Percentiles rank a stretch among this genome's conserved stretches.
Evolutionary conservation across 2,329 filamentous ascomycete genomes (phyloP).

Genomic region (Cadophora malorum): DNA sequence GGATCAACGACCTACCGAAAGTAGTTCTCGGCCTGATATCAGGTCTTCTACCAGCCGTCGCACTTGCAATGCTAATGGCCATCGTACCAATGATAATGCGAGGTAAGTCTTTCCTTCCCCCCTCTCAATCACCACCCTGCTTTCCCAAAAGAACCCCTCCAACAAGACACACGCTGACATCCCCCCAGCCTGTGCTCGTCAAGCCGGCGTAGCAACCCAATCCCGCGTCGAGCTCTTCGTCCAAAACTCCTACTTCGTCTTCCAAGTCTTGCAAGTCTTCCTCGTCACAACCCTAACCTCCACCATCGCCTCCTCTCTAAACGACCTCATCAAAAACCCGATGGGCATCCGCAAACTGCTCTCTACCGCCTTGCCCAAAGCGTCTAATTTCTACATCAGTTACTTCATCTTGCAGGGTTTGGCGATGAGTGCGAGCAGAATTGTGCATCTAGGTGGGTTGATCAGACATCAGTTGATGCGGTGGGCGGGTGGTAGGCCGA

Average conservation of each 20-base stretch:
- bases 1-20: constrained; percentile 61
- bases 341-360: constrained; percentile 55
- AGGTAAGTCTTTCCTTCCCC: constrained; percentile 53
- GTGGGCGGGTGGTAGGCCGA: constrained; percentile 65
- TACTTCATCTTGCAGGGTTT: constrained; percentile 73
- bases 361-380: constrained; percentile 62
- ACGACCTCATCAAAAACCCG: constrained; percentile 60
- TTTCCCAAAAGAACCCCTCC: too few species aligned
- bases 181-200: constrained; percentile 59
- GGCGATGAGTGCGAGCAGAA: constrained; percentile 63
- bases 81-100: constrained; percentile 66
- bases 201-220: constrained; percentile 63
- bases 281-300: constrained; percentile 66
- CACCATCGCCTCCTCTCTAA: constrained; percentile 58
- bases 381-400: constrained; percentile 72
- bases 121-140: too few species aligned
- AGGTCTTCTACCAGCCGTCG: constrained; percentile 64
- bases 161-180: not conserved
- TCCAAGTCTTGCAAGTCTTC: constrained; percentile 71
- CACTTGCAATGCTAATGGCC: constrained; percentile 66
- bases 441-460: constrained; percentile 65
- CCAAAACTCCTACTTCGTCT: constrained; percentile 69
- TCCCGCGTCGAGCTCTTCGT: constrained; percentile 66
- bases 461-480: constrained; percentile 63
- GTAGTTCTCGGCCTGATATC: constrained; percentile 65